These are phyloP conservation scores for Alternaria ventricosa DNA, from an alignment of 2,329 filamentous ascomycete genomes.

Conservation along the genomic window DNA sequence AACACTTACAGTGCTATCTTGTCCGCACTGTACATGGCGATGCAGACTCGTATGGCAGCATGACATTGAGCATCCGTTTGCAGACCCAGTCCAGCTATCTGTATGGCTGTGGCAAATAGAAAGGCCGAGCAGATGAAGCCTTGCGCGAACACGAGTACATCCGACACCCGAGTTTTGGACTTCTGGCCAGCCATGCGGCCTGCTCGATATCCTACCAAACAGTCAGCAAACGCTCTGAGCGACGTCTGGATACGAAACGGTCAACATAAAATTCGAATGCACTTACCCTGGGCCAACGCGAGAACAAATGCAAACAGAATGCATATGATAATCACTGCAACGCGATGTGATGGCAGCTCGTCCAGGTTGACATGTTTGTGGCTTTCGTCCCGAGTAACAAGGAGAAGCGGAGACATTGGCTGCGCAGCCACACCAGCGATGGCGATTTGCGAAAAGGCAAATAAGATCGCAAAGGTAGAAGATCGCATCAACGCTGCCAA, in stretches of 20 bases:
- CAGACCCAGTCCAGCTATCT: constrained; percentile 37
- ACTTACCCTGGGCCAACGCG: constrained; percentile 26
- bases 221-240: neutral
- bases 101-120: constrained; percentile 34
- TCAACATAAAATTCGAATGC: neutral
- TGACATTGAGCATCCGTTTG: constrained; percentile 34
- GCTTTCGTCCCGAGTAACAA: neutral
- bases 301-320: constrained; percentile 21
- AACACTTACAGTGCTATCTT: constrained; percentile 38
- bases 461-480: neutral
- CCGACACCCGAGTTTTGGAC: constrained; percentile 16
- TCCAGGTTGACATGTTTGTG: neutral
- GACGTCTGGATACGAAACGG: neutral
- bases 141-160: constrained; percentile 26
- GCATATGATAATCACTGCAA: constrained; percentile 19
- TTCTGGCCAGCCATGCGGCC: constrained; percentile 22
- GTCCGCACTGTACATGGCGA: constrained; percentile 42
- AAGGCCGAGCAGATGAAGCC: constrained; percentile 29
- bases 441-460: neutral
- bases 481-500: neutral
- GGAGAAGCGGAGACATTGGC: neutral
- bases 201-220: constrained; percentile 22
- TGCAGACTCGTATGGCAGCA: constrained; percentile 44
- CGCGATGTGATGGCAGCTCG: constrained; percentile 14
- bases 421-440: neutral